A percentile compares a stretch with the other conserved stretches of the same genome.
Conservation (phyloP, 495 filamentous ascomycete species). For the Xylaria castorea region DNA sequence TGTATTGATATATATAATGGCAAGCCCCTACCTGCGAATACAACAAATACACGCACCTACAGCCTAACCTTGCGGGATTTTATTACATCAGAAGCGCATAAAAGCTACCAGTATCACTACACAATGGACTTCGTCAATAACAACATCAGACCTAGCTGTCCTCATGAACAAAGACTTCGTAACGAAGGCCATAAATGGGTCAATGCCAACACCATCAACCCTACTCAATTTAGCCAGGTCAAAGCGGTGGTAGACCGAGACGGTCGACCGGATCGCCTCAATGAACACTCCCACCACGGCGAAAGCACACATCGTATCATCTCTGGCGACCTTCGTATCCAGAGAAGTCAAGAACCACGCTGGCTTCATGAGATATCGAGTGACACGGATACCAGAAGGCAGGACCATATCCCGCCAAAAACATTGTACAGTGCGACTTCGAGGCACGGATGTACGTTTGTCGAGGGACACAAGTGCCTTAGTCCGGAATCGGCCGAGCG, state of each 20-base stretch:
- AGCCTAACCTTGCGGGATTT: not conserved
- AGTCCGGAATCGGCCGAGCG: conserved; percentile 17
- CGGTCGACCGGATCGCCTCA: conserved; percentile 13
- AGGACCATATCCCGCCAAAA: conserved; percentile 1
- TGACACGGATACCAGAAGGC: not conserved
- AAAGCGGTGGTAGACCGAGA: not conserved
- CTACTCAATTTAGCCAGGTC: not conserved
- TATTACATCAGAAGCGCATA: not conserved
- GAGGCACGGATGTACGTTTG: conserved; percentile 1
- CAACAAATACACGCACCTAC: not conserved
- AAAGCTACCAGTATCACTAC: not conserved
- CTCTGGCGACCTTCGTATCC: conserved; percentile 1
- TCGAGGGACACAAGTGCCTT: conserved; percentile 8
- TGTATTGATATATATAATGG: not conserved
- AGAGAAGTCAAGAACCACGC: not conserved
- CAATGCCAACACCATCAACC: conserved; percentile 11
- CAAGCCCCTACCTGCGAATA: not conserved
- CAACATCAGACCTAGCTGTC: not conserved
- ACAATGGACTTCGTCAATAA: not conserved
- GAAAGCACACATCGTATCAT: conserved; percentile 3
- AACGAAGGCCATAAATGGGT: conserved; percentile 1
- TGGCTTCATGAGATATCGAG: conserved; percentile 1
- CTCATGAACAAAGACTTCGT: not conserved
- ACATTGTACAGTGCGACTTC: conserved; percentile 11
- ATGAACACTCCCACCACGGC: conserved; percentile 11